These are phyloP conservation scores for Funneliformis geosporum DNA, from an alignment of 192 early-diverging fungal species.

Conservation along the genomic window DNA sequence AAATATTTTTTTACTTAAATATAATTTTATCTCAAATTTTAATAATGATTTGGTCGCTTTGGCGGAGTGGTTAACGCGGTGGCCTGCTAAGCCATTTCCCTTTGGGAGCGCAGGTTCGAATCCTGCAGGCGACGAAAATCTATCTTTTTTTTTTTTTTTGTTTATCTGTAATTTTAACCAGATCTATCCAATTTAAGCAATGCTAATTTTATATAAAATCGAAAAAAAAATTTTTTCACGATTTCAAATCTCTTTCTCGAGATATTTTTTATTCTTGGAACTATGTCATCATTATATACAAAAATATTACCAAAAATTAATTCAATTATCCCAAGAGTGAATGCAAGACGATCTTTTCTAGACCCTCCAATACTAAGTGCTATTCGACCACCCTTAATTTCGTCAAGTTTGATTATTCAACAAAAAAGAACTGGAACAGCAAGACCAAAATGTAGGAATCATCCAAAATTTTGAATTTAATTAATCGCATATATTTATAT, in stretches of 20 bases:
- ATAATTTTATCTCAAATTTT: background rate
- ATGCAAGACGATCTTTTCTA: background rate
- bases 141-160: constrained; percentile 40
- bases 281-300: background rate
- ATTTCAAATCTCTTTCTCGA: background rate
- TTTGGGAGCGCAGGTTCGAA: constrained; percentile 68
- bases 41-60: constrained; percentile 39
- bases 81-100: constrained; percentile 64
- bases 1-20: too few relatives aligned
- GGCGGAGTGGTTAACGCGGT: constrained; percentile 69
- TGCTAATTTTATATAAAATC: background rate
- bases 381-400: background rate
- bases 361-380: background rate
- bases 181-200: background rate
- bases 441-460: background rate
- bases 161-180: background rate
- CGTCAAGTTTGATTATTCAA: constrained; percentile 11
- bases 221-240: background rate
- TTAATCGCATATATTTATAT: background rate
- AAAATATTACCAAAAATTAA: background rate
- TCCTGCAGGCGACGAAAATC: constrained; percentile 60
- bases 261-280: background rate
- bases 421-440: constrained; percentile 18
- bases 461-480: background rate
- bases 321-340: background rate